Evolutionary conservation across 2,329 filamentous ascomycete species (phyloP).

Genomic region (Periconia macrospinosa): DNA sequence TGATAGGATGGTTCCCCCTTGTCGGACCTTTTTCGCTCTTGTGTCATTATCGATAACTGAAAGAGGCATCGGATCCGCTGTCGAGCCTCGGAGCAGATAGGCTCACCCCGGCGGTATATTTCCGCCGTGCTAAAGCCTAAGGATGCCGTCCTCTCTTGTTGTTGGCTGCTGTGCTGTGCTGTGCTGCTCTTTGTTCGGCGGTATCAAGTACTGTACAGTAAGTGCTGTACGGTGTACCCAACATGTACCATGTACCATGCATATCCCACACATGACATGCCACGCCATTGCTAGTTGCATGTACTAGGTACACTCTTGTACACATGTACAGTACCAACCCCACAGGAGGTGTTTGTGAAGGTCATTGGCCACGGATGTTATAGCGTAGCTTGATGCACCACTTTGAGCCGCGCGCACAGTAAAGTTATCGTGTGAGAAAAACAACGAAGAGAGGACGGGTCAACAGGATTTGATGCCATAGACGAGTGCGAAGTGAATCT

Average conservation of each 20-base stretch:
- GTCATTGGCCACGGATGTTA: not conserved
- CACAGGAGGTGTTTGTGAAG: not conserved
- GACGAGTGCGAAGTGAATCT: not conserved
- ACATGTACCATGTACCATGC: not conserved
- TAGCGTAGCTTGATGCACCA: not conserved
- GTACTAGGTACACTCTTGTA: not conserved
- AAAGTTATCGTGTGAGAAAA: not conserved
- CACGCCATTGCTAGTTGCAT: not conserved
- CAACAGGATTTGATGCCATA: not conserved
- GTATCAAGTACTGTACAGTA: too few species aligned
- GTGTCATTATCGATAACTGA: not conserved
- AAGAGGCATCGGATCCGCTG: not conserved
- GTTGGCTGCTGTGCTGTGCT: not conserved
- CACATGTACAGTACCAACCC: not conserved
- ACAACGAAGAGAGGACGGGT: not conserved
- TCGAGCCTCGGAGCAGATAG: not conserved
- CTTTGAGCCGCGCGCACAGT: not conserved
- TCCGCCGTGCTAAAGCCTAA: not conserved
- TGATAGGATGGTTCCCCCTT: not conserved
- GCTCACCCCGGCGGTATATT: not conserved
- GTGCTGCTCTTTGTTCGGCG: not conserved
- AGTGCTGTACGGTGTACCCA: not conserved
- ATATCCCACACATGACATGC: not conserved
- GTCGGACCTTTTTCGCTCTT: not conserved
- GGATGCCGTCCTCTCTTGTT: not conserved